These are phyloP conservation scores for Grosmannia huntii DNA, from an alignment of 2,329 filamentous ascomycete genomes.

Conservation along the genomic window DNA sequence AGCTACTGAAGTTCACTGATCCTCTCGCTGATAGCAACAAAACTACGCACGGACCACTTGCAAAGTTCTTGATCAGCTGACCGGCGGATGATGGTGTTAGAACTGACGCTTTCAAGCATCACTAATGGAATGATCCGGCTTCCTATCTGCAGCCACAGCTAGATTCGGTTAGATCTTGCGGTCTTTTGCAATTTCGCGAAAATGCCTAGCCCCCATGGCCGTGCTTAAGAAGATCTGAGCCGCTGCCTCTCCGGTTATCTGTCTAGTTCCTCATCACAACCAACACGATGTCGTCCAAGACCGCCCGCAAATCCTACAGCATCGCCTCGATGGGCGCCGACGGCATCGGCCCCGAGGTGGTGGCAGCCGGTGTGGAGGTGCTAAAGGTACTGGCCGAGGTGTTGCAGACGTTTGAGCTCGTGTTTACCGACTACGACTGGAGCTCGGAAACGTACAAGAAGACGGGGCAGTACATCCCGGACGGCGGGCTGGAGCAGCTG, in stretches of 20 bases:
- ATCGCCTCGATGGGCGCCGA: conserved; percentile 14
- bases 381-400: conserved; percentile 22
- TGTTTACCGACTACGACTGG: conserved; percentile 54
- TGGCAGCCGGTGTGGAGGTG: conserved; percentile 22
- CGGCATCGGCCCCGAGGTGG: conserved; percentile 20
- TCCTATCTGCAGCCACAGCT: not conserved
- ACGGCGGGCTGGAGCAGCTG: conserved; percentile 43
- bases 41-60: too few relatives aligned
- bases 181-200: not conserved
- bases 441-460: conserved; percentile 53
- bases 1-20: too few relatives aligned
- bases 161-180: not conserved
- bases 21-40: too few relatives aligned
- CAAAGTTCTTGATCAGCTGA: too few relatives aligned
- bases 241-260: not conserved
- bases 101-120: not conserved
- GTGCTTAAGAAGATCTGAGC: not conserved
- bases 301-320: not conserved
- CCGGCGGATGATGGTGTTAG: too few relatives aligned
- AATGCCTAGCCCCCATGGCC: not conserved
- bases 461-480: conserved; percentile 51
- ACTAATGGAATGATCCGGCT: not conserved
- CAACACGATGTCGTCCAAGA: not conserved
- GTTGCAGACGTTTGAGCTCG: conserved; percentile 44
- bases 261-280: not conserved